Evolutionary conservation across 2,329 filamentous ascomycete species (phyloP), one percentile per base, ranked within the genome.

Genomic region (Xylaria digitata): DNA sequence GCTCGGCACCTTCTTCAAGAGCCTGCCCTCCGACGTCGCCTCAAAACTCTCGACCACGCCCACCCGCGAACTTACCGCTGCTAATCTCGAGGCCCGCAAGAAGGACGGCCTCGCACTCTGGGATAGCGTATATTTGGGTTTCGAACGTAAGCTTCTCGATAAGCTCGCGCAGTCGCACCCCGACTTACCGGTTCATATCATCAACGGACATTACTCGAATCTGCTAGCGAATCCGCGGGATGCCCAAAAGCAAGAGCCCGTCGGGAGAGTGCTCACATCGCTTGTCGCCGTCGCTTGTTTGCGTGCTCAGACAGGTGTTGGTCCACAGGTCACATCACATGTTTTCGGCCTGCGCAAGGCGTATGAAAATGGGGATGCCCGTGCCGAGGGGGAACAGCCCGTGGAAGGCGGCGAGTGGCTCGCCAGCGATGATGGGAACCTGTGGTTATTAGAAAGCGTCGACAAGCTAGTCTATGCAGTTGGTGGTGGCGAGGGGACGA

Each of bases 311-410:
- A 92, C 90, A 9, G 93, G 93, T 0, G 93, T 96, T 0, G 93
- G 89, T 0, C 93, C 92, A 0, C 93, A 96, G 82, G 92, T 96
- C 13, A 80, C 91, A 19, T 93, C 90, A 71, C 93, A 96, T 79
- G 84, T 96, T 0, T 95, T 94, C 80, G 93, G 93, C 0, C 76
- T 96, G 79, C 80, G 91, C 65, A 96, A 96, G 82, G 91, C 88
- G 0, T 84, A 91, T 58, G 88, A 91, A 70, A 89, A 93, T 77
- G 91, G 90, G 0, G 75, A 71, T 21, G 76, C 75, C 82, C 81
- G 21, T 85, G 84, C 79, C 43, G 77, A 79, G 57, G 84, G 85
- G 62, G 81, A 82, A 55, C 80, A 81, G 37, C 77, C 75, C 7
- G 80, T 84, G 30, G 80, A 85, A 64, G 86, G 83, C 1, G 85